Evolutionary conservation across 73 alveolate species (phyloP).

Genomic region (Breviolum minutum): DNA sequence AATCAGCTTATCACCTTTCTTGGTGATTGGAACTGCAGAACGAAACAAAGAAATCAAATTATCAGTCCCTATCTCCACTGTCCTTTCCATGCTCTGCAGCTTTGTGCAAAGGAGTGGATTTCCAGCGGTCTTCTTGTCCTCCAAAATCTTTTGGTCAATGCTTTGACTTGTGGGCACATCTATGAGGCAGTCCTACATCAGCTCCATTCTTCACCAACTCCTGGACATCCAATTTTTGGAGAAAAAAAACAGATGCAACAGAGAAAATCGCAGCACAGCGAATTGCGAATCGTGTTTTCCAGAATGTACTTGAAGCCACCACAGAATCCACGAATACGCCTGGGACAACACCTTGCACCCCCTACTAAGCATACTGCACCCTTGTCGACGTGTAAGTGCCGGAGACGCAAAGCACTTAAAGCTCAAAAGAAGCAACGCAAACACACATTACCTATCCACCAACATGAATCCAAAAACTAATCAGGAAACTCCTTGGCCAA

Average conservation of each 20-base stretch:
- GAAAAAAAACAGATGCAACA: too few relatives aligned
- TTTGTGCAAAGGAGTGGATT: slow-evolving; percentile 41
- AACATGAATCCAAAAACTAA: not conserved
- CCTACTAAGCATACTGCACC: too few relatives aligned
- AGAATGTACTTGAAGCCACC: not conserved
- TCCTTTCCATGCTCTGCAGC: slow-evolving; percentile 81
- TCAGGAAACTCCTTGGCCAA: slow-evolving; percentile 24
- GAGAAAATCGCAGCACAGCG: too few relatives aligned
- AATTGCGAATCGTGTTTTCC: too few relatives aligned
- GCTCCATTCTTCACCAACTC: slow-evolving; percentile 66
- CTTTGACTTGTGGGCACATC: not conserved
- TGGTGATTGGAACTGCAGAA: not conserved
- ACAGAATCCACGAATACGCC: not conserved
- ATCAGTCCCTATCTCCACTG: not conserved
- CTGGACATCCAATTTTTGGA: not conserved
- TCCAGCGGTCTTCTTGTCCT: slow-evolving; percentile 70
- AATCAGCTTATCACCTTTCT: not conserved
- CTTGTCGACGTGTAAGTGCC: too few relatives aligned
- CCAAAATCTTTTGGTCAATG: not conserved
- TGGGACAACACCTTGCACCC: too few relatives aligned
- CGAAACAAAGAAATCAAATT: not conserved
- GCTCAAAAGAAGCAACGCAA: too few relatives aligned
- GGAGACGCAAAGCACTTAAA: too few relatives aligned
- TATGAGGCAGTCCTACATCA: not conserved
- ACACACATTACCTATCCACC: too few relatives aligned